phyloP scores from a whole-genome alignment of 1,284 basidiomycete genomes.

The Violaceomyces palustris region DNA sequence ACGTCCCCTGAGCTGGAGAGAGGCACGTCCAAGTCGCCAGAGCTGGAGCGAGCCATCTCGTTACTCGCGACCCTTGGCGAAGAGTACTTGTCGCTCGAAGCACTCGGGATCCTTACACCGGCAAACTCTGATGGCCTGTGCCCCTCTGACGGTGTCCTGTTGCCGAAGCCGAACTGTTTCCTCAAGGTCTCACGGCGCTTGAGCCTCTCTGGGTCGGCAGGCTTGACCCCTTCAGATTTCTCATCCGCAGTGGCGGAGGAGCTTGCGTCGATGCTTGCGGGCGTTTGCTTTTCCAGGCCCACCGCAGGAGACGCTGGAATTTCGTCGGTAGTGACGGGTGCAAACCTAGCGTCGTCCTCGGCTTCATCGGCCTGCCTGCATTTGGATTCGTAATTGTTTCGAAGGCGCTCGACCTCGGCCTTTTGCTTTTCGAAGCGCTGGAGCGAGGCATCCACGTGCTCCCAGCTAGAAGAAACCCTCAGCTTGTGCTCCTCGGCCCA shows the following conservation, averaged over 20 bases:
- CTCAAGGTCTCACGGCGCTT: constrained; percentile 48
- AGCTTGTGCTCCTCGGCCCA: constrained; percentile 39
- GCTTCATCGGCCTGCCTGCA: constrained; percentile 49
- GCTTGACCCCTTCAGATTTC: neutral
- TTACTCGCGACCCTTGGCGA: too few species aligned
- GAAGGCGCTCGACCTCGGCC: constrained; percentile 37
- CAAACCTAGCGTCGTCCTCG: constrained; percentile 49
- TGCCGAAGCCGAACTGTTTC: constrained; percentile 48
- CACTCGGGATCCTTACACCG: constrained; percentile 18
- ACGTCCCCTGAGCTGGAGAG: neutral
- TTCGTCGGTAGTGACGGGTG: constrained; percentile 24
- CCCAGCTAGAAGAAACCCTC: constrained; percentile 41
- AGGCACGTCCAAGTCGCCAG: constrained; percentile 1
- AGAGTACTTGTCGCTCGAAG: too few species aligned
- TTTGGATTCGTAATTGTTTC: constrained; percentile 43
- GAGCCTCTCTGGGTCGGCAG: constrained; percentile 28
- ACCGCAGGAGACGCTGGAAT: too few species aligned
- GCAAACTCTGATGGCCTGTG: constrained; percentile 8
- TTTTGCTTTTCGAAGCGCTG: constrained; percentile 34
- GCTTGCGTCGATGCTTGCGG: neutral
- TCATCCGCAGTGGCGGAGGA: neutral
- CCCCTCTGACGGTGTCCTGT: constrained; percentile 15
- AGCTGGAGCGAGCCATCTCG: too few species aligned
- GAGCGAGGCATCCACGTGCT: constrained; percentile 36
- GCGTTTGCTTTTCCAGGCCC: too few species aligned